Conservation (phyloP, 1,284 basidiomycete species). For the Apiotrichum mycotoxinovorans region DNA sequence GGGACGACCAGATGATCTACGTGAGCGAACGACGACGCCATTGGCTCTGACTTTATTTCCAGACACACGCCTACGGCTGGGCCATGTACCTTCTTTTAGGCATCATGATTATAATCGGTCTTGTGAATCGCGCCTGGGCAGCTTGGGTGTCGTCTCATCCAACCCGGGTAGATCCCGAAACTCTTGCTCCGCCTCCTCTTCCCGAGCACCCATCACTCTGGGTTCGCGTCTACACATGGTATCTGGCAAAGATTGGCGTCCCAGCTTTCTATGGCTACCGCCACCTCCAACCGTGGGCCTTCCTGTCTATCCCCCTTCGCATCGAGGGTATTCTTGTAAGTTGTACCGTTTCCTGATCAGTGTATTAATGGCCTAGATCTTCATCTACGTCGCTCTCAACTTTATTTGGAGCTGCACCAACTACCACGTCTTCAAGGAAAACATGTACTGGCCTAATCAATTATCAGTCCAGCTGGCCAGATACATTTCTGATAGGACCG, state of each 20-base stretch:
- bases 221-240: conserved; percentile 8
- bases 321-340: conserved; percentile 23
- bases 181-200: no score
- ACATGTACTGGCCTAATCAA: conserved; percentile 17
- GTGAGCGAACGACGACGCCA: no score
- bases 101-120: conserved; percentile 17
- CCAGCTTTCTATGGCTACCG: conserved; percentile 25
- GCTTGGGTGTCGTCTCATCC: background rate
- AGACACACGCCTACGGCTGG: conserved; percentile 29
- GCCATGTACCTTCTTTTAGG: conserved; percentile 24
- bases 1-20: no score
- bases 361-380: no score
- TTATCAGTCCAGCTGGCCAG: conserved; percentile 12
- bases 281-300: conserved; percentile 22
- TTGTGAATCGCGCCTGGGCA: conserved; percentile 12
- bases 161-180: background rate
- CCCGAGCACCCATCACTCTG: background rate
- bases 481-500: conserved; percentile 27
- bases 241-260: conserved; percentile 13
- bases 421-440: conserved; percentile 55
- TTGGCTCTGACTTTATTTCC: background rate
- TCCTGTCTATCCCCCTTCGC: conserved; percentile 23
- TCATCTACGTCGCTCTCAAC: conserved; percentile 25
- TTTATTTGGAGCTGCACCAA: conserved; percentile 48
- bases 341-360: no score